Percentiles rank a stretch among this genome's conserved stretches.
Evolutionary conservation across 1,139 yeast species (phyloP).

Genomic region (Blastobotrys proliferans): DNA sequence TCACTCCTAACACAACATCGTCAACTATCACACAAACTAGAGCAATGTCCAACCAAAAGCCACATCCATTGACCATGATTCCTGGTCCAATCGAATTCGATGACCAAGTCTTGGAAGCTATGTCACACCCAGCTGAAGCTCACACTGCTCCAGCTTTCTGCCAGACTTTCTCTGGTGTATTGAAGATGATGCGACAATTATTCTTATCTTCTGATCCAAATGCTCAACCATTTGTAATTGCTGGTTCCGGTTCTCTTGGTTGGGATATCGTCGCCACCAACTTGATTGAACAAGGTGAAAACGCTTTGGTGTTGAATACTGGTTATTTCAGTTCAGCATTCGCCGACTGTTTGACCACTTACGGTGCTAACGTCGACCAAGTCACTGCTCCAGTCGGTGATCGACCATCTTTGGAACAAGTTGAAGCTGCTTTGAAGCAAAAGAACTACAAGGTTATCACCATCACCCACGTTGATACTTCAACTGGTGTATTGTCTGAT

Average conservation of each 20-base stretch:
- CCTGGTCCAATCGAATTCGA: constrained; percentile 95
- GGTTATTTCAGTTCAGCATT: constrained; percentile 88
- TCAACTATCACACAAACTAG: constrained; percentile 3
- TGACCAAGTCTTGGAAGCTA: constrained; percentile 73
- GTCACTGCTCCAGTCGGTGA: constrained; percentile 65
- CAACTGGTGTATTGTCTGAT: constrained; percentile 84
- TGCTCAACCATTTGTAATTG: constrained; percentile 74
- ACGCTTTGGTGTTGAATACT: constrained; percentile 80
- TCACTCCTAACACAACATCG: constrained; percentile 7
- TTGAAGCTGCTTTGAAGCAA: constrained; percentile 52
- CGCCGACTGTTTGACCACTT: constrained; percentile 70
- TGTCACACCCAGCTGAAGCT: constrained; percentile 81
- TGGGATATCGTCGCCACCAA: constrained; percentile 91
- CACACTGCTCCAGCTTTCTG: constrained; percentile 90
- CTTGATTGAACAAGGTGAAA: constrained; percentile 54
- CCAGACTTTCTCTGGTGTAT: constrained; percentile 63
- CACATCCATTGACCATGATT: constrained; percentile 49
- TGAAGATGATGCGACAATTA: constrained; percentile 64
- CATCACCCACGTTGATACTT: constrained; percentile 93
- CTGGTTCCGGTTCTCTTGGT: constrained; percentile 94
- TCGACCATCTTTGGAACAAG: constrained; percentile 53
- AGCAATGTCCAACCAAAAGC: constrained; percentile 20
- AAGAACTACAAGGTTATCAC: constrained; percentile 66
- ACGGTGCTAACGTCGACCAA: constrained; percentile 67
- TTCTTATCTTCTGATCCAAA: constrained; percentile 63